These are phyloP conservation scores for Coemansia sp. DNA, from an alignment of 192 early-diverging fungal genomes.

Conservation along the genomic window DNA sequence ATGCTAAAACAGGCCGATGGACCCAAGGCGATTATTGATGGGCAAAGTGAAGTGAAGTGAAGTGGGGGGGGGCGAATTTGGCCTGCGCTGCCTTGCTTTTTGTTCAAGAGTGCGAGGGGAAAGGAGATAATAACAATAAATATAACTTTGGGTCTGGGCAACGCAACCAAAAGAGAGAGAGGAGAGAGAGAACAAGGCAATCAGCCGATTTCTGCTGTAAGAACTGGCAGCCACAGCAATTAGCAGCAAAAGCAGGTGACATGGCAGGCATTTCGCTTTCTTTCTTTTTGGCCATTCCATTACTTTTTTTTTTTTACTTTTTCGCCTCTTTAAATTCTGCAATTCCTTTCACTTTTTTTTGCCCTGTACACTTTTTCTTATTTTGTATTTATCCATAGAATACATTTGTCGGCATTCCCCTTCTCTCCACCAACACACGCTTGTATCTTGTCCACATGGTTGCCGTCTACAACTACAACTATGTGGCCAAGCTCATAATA, in stretches of 20 bases:
- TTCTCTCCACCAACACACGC: not conserved
- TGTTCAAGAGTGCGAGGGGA: not conserved
- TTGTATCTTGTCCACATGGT: conserved; percentile 27
- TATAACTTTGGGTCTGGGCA: no score
- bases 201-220: not conserved
- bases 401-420: not conserved
- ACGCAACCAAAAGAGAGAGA: not conserved
- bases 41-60: not conserved
- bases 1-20: conserved; percentile 3
- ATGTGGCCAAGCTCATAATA: conserved; percentile 58
- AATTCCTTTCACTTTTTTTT: not conserved
- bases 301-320: not conserved
- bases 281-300: not conserved
- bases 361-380: not conserved
- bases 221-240: not conserved
- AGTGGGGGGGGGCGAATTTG: no score
- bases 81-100: no score
- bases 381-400: not conserved
- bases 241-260: not conserved
- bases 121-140: not conserved
- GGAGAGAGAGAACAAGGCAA: not conserved
- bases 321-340: not conserved
- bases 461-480: conserved; percentile 57
- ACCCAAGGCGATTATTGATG: not conserved
- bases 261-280: not conserved